Conservation (phyloP, 768 basidiomycete species). For the Serendipita sp. region DNA sequence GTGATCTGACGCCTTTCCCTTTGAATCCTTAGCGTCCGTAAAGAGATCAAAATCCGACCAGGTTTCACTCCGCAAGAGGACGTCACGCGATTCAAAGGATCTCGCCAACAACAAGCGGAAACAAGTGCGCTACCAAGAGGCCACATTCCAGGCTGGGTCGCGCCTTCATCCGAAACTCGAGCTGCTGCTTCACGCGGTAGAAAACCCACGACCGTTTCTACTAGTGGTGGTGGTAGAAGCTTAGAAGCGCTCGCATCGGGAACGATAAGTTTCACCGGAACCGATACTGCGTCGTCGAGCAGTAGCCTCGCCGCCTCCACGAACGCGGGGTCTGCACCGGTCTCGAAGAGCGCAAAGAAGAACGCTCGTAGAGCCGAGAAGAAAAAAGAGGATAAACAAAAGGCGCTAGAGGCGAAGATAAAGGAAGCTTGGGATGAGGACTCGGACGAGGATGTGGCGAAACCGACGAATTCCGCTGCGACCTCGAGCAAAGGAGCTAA, state of each 20-base stretch:
- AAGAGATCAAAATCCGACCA: slow-evolving; percentile 77
- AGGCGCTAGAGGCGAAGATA: slow-evolving; percentile 28
- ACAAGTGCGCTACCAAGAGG: slow-evolving; percentile 49
- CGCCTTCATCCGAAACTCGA: slow-evolving; percentile 30
- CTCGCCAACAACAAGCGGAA: slow-evolving; percentile 61
- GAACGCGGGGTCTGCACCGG: slow-evolving; percentile 23
- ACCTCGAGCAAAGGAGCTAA: slow-evolving; percentile 8
- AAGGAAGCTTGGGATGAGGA: slow-evolving; percentile 71
- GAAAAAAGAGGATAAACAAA: slow-evolving; percentile 40
- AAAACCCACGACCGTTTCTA: slow-evolving; percentile 5
- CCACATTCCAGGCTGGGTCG: slow-evolving; percentile 69
- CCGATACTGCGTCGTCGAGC: slow-evolving; percentile 15
- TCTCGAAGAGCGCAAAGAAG: slow-evolving; percentile 45
- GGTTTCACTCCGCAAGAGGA: slow-evolving; percentile 95
- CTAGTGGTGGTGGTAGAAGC: background rate
- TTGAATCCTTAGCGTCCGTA: slow-evolving; percentile 48
- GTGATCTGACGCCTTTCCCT: background rate
- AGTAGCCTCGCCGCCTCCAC: slow-evolving; percentile 17
- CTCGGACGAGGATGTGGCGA: slow-evolving; percentile 29
- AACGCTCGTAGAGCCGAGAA: slow-evolving; percentile 74
- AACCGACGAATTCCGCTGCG: slow-evolving; percentile 8
- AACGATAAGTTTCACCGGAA: slow-evolving; percentile 18
- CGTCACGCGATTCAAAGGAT: slow-evolving; percentile 68
- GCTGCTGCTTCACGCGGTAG: slow-evolving; percentile 1
- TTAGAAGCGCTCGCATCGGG: slow-evolving; percentile 8